Percentiles rank a stretch among this genome's conserved stretches.
Conservation (phyloP, 768 basidiomycete species). For the Lyophyllum decastes region DNA sequence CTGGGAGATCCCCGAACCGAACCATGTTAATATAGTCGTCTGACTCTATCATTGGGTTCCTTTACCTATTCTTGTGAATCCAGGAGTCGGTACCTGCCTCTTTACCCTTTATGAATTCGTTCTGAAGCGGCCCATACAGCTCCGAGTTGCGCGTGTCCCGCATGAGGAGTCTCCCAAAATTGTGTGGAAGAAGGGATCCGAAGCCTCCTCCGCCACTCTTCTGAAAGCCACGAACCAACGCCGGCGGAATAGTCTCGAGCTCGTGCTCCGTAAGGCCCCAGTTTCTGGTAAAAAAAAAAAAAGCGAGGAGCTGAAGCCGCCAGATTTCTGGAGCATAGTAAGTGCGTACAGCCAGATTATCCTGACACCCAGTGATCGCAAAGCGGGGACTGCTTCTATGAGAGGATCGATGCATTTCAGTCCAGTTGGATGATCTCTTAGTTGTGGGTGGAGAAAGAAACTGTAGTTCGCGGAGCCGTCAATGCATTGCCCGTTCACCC, state of each 20-base stretch:
- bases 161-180: constrained; percentile 61
- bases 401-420: constrained; percentile 59
- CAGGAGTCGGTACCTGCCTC: constrained; percentile 63
- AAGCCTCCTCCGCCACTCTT: constrained; percentile 51
- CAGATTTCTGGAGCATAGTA: background rate
- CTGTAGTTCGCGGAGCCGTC: constrained; percentile 27
- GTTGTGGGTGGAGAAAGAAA: constrained; percentile 65
- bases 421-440: constrained; percentile 55
- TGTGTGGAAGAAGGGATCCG: constrained; percentile 52
- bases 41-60: background rate
- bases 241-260: constrained; percentile 59
- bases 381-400: constrained; percentile 44
- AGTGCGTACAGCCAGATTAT: constrained; percentile 63
- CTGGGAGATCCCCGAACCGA: constrained; percentile 27
- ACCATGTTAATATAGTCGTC: background rate
- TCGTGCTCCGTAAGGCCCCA: constrained; percentile 74
- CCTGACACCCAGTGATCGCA: constrained; percentile 42
- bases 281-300: constrained; percentile 52
- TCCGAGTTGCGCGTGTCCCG: constrained; percentile 58
- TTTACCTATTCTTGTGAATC: constrained; percentile 71
- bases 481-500: background rate
- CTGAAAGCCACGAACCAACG: constrained; percentile 55
- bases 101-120: constrained; percentile 51
- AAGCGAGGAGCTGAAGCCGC: background rate
- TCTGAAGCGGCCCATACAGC: constrained; percentile 64